Evolutionary conservation across 139 green algal species (phyloP).

Genomic region (Chlorella sp.): DNA sequence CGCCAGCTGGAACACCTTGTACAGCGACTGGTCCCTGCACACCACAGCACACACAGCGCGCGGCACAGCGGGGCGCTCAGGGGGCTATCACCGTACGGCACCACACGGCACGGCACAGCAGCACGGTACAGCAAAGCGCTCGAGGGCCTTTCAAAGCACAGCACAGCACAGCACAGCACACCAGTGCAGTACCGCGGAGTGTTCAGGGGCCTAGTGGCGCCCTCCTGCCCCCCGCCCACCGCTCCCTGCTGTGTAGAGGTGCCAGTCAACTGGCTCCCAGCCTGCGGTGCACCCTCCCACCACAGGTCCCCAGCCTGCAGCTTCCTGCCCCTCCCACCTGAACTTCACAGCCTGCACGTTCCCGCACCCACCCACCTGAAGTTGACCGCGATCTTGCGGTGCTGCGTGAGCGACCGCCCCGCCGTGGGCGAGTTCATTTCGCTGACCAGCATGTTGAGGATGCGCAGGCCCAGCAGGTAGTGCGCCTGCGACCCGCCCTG

Average conservation of each 20-base stretch:
- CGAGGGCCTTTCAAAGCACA: too few species aligned
- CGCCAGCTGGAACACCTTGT: conserved; percentile 67
- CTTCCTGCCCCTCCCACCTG: neutral
- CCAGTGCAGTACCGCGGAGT: too few species aligned
- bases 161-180: too few species aligned
- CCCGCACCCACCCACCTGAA: conserved; percentile 42
- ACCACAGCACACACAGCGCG: neutral
- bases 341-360: neutral
- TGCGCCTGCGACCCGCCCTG: conserved; percentile 57
- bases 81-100: neutral
- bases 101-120: neutral
- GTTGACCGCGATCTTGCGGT: conserved; percentile 85
- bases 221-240: too few species aligned
- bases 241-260: too few species aligned
- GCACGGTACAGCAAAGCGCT: neutral
- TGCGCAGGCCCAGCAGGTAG: conserved; percentile 92
- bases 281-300: too few species aligned
- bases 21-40: conserved; percentile 32
- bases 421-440: conserved; percentile 94
- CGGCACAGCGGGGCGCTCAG: neutral
- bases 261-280: too few species aligned
- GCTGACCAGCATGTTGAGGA: conserved; percentile 89
- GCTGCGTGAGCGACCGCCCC: conserved; percentile 90
- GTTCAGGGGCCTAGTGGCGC: too few species aligned
- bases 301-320: neutral